Evolutionary conservation across 345 rosid species (phyloP), one percentile per base, ranked within the genome.

Genomic region (Pugionium cornutum): DNA sequence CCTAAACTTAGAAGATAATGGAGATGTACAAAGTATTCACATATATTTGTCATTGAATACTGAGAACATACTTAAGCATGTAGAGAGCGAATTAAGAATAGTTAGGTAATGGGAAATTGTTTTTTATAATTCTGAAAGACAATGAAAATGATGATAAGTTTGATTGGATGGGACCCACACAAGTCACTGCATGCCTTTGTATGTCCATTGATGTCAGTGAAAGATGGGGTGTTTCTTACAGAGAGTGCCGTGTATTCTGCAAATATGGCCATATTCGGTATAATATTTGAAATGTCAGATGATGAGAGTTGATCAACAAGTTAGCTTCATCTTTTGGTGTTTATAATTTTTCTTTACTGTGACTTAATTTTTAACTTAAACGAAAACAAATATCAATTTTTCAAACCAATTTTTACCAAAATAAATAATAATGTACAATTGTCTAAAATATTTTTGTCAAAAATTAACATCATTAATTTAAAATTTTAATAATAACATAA

Each of bases 161-260:
- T 44, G 6, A 41, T 54, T 7, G 9, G 39, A 41, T 47, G 45
- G 51, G 32, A 39, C 27, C 37, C 18, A 7, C 50, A 9, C 35
- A 4, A 49, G 66, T 51, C 58, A 48, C 9, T 55, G 56, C 72
- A 67, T 57, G 67, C 18, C 3, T 28, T 46, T 27, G 27, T 39
- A 6, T 46, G 28, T 46, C 4, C 36, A 34, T 7, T 25, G 50
- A 31, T 10, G 59, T 9, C 52, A 51, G 30, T 10, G 35, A 25
- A 62, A 48, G 46, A 31, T 53, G 50, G 37, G 42, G 25, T 53
- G 44, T 33, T 65, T 27, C 10, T 47, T 31, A 1, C 2, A 2
- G 48, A 25, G 41, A 25, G 50, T 32, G 59, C n/a, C 51, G 25
- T 32, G 42, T 64, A 30, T 63, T 4, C 33, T 9, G 9, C 18